Base-by-base conservation (phyloP, 495 filamentous ascomycete genomes). In the Xylaria sp. region DNA sequence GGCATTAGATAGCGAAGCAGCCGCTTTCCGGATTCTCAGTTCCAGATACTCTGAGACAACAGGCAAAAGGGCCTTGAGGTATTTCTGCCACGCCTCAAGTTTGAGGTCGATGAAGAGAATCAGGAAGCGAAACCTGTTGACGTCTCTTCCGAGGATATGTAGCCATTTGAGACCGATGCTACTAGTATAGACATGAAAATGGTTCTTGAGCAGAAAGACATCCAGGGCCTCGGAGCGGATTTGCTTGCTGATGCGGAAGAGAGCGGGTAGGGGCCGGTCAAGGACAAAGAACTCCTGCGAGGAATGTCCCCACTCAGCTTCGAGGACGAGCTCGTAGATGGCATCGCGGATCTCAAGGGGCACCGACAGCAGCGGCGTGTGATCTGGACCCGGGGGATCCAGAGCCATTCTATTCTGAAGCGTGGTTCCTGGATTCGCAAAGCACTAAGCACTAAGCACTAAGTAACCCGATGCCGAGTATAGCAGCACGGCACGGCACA, bases 201-300 rank as follows among this genome's bases (percentile, higher is more conserved):
- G 69, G 69, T 66, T 66, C 61, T 59, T 65, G 40, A 67, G 35
- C 17, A 71, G 69, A 17, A 71, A 71, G 44, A 71, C 53, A 37
- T 71, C 69, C 41, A 71, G 26, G 26, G 69, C 69, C 24, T 71
- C 69, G 19, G 61, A 67, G 26, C 69, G 69, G 50, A 66, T 71
- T 31, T 71, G 69, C 69, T n/a, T 71, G 61, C 64, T 71, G 69
- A 43, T 21, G 61, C 61, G 69, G 69, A 71, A 71, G 35, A 71
- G 52, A 24, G 69, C 52, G 15, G 69, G 69, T 29, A 71, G 35
- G 24, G 69, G 61, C 19, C 69, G 61, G 29, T 71, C 52, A 2
- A 71, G 69, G 50, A 67, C 61, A 41, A 71, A 48, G 40, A 35
- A 71, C 6, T 55, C 68, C n/a, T 71, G 69, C 12, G 69, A 66